These are phyloP conservation scores for Sicyos baderoa DNA, from an alignment of 306 rosid genomes.

Conservation along the genomic window DNA sequence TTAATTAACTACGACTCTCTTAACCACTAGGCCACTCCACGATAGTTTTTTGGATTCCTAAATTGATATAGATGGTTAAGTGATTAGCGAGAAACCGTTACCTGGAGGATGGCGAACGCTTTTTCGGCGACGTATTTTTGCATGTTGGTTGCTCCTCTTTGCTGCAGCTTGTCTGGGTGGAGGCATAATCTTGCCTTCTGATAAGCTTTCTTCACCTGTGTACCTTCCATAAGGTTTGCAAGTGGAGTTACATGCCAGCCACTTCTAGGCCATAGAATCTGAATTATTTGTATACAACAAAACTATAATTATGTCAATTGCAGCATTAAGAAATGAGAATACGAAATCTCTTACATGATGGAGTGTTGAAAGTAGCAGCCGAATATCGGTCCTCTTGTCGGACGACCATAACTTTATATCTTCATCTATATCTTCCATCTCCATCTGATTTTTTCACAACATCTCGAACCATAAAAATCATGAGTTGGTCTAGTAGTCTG, in stretches of 20 bases:
- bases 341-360: conserved; percentile 44
- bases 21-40: no score
- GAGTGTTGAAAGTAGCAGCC: conserved; percentile 66
- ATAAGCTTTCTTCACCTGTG: conserved; percentile 69
- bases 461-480: background rate
- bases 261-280: conserved; percentile 66
- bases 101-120: conserved; percentile 81
- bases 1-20: no score
- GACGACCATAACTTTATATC: conserved; percentile 75
- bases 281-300: conserved; percentile 17
- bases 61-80: conserved; percentile 7
- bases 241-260: conserved; percentile 70
- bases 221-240: conserved; percentile 45
- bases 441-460: conserved; percentile 30
- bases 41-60: background rate
- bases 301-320: background rate
- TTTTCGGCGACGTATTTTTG: conserved; percentile 66
- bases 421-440: conserved; percentile 52
- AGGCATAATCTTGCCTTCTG: conserved; percentile 87
- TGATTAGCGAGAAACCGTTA: conserved; percentile 8
- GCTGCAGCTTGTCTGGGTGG: conserved; percentile 90
- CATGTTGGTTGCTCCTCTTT: conserved; percentile 62
- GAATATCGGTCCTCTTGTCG: conserved; percentile 64
- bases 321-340: background rate
- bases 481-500: no score